Evolutionary conservation across 805 yeast genomes (phyloP).

Genomic region (Sporopachydermia lactativora): DNA sequence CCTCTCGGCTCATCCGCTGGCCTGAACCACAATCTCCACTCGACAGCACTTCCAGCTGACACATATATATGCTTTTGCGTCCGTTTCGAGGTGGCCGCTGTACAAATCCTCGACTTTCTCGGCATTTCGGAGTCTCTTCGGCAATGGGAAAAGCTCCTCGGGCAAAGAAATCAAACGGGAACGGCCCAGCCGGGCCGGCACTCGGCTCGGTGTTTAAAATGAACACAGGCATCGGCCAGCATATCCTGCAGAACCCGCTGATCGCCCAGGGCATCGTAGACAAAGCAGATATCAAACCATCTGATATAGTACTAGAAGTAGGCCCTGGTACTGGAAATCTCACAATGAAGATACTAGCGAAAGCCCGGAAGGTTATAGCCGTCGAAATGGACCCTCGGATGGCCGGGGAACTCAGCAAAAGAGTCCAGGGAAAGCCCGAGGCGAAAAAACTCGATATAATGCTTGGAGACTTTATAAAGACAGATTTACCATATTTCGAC

Average conservation of each 20-base stretch:
- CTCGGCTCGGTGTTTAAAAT: slow-evolving; percentile 83
- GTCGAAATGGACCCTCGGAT: slow-evolving; percentile 99
- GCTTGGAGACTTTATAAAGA: slow-evolving; percentile 91
- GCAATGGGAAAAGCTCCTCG: slow-evolving; percentile 20
- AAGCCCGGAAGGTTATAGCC: slow-evolving; percentile 89
- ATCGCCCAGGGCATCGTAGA: slow-evolving; percentile 98
- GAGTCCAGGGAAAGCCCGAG: slow-evolving; percentile 94
- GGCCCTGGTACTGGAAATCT: slow-evolving; percentile 99
- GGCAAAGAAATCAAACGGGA: slow-evolving; percentile 18
- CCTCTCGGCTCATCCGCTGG: background rate
- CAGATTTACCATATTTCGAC: slow-evolving; percentile 89
- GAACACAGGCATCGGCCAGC: slow-evolving; percentile 95
- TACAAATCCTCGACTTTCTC: no score
- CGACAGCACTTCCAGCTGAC: no score
- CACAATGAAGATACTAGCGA: slow-evolving; percentile 83
- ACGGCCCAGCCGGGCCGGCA: slow-evolving; percentile 8
- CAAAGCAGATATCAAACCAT: slow-evolving; percentile 84
- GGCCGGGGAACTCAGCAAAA: slow-evolving; percentile 96
- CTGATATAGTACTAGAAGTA: slow-evolving; percentile 87
- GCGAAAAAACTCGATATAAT: slow-evolving; percentile 85
- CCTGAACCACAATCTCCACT: background rate
- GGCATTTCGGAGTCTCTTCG: no score
- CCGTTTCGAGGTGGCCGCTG: no score
- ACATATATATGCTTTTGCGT: no score
- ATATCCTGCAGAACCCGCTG: slow-evolving; percentile 87